A percentile compares a stretch with the other conserved stretches of the same genome.
Evolutionary conservation across 768 basidiomycete species (phyloP).

Genomic region (Termitomyces sp.): DNA sequence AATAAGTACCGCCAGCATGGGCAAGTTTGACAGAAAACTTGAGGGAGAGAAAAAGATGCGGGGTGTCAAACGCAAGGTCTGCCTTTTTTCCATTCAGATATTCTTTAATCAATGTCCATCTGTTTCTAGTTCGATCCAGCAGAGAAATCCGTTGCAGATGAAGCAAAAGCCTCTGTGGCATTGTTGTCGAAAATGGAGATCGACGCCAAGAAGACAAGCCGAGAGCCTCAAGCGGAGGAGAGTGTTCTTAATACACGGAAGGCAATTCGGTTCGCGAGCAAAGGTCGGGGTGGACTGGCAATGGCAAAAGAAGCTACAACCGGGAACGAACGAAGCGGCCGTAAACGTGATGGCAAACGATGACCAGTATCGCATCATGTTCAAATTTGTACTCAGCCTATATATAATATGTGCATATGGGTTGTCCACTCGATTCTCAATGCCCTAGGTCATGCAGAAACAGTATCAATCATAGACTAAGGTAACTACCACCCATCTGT

Average conservation of each 20-base stretch:
- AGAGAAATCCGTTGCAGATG: conserved; percentile 56
- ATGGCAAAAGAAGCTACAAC: conserved; percentile 39
- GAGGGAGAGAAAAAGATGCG: conserved; percentile 88
- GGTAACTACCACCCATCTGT: background rate
- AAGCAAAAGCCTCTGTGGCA: conserved; percentile 69
- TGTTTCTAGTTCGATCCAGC: conserved; percentile 73
- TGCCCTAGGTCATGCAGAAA: background rate
- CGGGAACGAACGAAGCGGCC: conserved; percentile 21
- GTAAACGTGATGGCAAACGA: conserved; percentile 20
- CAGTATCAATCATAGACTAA: background rate
- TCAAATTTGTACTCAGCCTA: background rate
- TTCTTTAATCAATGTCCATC: background rate
- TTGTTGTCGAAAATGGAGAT: conserved; percentile 77
- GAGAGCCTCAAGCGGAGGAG: conserved; percentile 37
- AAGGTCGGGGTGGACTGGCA: conserved; percentile 58
- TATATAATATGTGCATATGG: background rate
- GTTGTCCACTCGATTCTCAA: background rate
- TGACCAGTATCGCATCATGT: conserved; percentile 6
- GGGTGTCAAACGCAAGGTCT: conserved; percentile 90
- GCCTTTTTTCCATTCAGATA: conserved; percentile 8
- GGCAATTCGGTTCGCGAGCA: conserved; percentile 73
- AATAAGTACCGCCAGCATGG: conserved; percentile 91
- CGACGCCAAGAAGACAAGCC: conserved; percentile 58
- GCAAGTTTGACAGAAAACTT: conserved; percentile 84
- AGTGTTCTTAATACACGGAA: conserved; percentile 81